A percentile compares a stretch with the other conserved stretches of the same genome.
Conservation (phyloP, 2,329 filamentous ascomycete species). For the Coniochaeta hoffmannii region DNA sequence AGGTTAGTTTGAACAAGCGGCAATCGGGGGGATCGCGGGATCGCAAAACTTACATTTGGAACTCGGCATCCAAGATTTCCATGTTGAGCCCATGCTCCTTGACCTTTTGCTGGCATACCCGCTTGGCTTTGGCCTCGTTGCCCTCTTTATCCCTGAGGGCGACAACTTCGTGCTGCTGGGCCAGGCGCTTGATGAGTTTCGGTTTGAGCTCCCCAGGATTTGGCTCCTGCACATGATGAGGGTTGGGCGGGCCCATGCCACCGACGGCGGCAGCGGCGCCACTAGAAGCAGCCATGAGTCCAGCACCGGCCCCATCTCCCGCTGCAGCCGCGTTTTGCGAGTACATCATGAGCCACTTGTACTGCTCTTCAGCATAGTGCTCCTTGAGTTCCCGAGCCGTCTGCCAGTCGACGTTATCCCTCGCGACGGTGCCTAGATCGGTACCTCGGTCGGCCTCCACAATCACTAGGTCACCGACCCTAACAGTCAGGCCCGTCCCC, state of each 20-base stretch:
- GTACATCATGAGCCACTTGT: slow-evolving; percentile 99
- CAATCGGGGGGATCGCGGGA: neutral
- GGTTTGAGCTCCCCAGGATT: slow-evolving; percentile 75
- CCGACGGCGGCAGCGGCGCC: slow-evolving; percentile 64
- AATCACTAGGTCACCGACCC: slow-evolving; percentile 89
- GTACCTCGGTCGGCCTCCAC: slow-evolving; percentile 95
- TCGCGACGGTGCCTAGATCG: slow-evolving; percentile 86
- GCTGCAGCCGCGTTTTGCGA: slow-evolving; percentile 66
- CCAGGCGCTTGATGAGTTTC: slow-evolving; percentile 93
- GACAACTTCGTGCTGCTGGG: slow-evolving; percentile 84
- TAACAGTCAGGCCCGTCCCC: slow-evolving; percentile 84
- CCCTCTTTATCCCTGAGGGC: slow-evolving; percentile 91
- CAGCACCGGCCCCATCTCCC: slow-evolving; percentile 52
- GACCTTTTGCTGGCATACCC: slow-evolving; percentile 94
- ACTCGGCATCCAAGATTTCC: slow-evolving; percentile 98
- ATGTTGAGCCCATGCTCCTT: slow-evolving; percentile 91
- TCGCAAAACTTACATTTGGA: slow-evolving; percentile 75
- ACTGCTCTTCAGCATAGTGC: slow-evolving; percentile 89
- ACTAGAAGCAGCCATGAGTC: slow-evolving; percentile 56
- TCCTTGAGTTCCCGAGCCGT: slow-evolving; percentile 85
- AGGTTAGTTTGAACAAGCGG: slow-evolving; percentile 4
- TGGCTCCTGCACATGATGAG: slow-evolving; percentile 66
- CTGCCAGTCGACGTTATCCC: slow-evolving; percentile 81
- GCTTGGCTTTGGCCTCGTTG: slow-evolving; percentile 94
- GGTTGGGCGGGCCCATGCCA: slow-evolving; percentile 68